A percentile compares a stretch with the other conserved stretches of the same genome.
phyloP scores from a whole-genome alignment of 192 early-diverging fungal species.

The Coemansia sp. region DNA sequence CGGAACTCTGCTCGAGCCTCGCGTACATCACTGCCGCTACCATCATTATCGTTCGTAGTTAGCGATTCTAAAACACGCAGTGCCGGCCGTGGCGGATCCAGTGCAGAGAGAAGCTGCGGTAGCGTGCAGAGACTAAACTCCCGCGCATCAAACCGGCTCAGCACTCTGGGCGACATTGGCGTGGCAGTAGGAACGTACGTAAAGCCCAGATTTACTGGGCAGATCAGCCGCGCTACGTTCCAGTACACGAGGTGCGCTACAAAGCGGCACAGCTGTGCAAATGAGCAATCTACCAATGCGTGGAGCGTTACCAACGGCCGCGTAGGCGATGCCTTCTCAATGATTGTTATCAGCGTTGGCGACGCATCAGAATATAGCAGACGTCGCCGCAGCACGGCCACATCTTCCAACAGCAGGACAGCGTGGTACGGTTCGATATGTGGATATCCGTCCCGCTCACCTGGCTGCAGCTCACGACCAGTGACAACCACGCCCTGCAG shows the following conservation, averaged over 20 bases:
- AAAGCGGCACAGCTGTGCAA: slow-evolving; percentile 85
- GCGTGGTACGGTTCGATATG: slow-evolving; percentile 85
- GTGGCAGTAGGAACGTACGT: slow-evolving; percentile 62
- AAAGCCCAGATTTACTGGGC: slow-evolving; percentile 71
- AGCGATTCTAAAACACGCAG: slow-evolving; percentile 35
- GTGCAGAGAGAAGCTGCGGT: slow-evolving; percentile 33
- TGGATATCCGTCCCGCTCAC: slow-evolving; percentile 55
- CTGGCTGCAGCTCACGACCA: slow-evolving; percentile 61
- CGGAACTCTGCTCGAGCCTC: slow-evolving; percentile 67
- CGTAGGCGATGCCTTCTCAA: slow-evolving; percentile 57
- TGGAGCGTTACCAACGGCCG: slow-evolving; percentile 72
- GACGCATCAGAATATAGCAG: slow-evolving; percentile 81
- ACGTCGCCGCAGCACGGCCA: slow-evolving; percentile 72
- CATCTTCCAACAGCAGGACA: slow-evolving; percentile 77
- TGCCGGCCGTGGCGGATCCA: slow-evolving; percentile 44
- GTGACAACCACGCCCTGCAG: slow-evolving; percentile 28
- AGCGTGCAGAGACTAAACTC: slow-evolving; percentile 26
- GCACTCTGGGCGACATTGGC: slow-evolving; percentile 9
- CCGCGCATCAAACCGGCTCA: slow-evolving; percentile 9
- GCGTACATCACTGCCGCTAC: slow-evolving; percentile 18
- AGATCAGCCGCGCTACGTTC: slow-evolving; percentile 87
- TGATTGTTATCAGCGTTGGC: slow-evolving; percentile 69
- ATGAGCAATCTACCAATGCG: slow-evolving; percentile 83
- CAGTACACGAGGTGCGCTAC: slow-evolving; percentile 93
- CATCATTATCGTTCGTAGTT: slow-evolving; percentile 1